These are phyloP conservation scores for Xanthoparmelia taractica DNA, from an alignment of 495 filamentous ascomycete genomes.

Conservation along the genomic window DNA sequence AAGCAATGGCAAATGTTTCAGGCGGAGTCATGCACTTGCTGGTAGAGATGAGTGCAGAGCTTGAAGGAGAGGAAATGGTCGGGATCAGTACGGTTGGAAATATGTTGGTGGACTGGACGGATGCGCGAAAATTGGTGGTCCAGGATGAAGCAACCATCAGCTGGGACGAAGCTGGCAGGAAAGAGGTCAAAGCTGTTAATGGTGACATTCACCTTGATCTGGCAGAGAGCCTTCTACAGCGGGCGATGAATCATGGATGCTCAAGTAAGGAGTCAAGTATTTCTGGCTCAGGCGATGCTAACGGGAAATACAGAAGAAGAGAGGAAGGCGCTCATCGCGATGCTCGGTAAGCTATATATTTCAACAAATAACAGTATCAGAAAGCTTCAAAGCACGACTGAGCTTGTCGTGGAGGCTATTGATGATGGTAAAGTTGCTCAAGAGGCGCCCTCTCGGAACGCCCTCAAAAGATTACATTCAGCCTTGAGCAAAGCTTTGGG, in stretches of 20 bases:
- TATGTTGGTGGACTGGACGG: constrained; percentile 91
- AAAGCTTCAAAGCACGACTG: constrained; percentile 33
- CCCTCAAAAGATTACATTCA: constrained; percentile 72
- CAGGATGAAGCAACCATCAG: constrained; percentile 47
- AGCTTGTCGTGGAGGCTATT: constrained; percentile 56
- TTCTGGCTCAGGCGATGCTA: constrained; percentile 34
- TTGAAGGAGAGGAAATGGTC: constrained; percentile 76
- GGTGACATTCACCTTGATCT: constrained; percentile 62
- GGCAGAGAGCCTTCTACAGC: constrained; percentile 54
- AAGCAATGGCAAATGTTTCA: constrained; percentile 63
- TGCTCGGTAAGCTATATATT: constrained; percentile 78
- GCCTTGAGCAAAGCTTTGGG: constrained; percentile 43
- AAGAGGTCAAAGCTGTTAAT: constrained; percentile 43
- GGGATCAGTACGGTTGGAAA: constrained; percentile 63
- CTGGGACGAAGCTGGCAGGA: constrained; percentile 43
- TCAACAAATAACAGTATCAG: constrained; percentile 27
- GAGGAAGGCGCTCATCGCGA: constrained; percentile 66
- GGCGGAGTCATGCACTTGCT: constrained; percentile 61
- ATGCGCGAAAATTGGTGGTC: constrained; percentile 76
- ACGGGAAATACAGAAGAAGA: constrained; percentile 58
- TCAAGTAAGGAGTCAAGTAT: constrained; percentile 41
- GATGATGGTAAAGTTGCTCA: constrained; percentile 58
- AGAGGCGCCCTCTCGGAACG: constrained; percentile 66
- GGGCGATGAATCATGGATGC: constrained; percentile 45
- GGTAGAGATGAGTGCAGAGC: constrained; percentile 42